Conservation (phyloP, 495 filamentous ascomycete species). For the Glonium stellatum region DNA sequence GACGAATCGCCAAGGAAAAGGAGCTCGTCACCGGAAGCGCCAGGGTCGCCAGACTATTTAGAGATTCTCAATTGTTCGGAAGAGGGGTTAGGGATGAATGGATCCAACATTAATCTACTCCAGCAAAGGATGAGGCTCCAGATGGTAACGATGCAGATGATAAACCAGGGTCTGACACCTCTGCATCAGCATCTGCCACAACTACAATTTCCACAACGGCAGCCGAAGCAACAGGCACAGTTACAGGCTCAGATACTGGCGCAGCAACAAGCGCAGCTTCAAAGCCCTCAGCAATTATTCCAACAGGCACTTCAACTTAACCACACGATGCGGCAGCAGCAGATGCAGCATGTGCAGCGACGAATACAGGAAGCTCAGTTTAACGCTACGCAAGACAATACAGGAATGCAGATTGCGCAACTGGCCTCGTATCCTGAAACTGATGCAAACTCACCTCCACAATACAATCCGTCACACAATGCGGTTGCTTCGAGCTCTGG, state of each 20-base stretch:
- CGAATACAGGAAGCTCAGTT: no score
- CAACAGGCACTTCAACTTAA: background rate
- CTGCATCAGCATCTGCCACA: background rate
- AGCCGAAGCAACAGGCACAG: background rate
- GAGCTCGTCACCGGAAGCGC: background rate
- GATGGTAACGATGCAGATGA: background rate
- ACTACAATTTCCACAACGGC: background rate
- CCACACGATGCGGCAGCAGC: background rate
- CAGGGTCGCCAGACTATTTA: conserved; percentile 1
- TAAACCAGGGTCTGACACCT: background rate
- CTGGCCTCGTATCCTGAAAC: no score
- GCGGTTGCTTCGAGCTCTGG: no score
- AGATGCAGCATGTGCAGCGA: background rate
- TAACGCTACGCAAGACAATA: no score
- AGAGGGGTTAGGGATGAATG: background rate
- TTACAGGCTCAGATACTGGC: background rate
- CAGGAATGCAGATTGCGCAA: no score
- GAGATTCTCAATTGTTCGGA: background rate
- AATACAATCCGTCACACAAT: no score
- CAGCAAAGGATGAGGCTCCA: conserved; percentile 9
- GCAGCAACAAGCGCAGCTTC: background rate
- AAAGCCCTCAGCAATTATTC: background rate
- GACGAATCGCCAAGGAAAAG: background rate
- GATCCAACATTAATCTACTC: background rate
- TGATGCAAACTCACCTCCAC: no score